Conservation (phyloP, 345 rosid species). For the Iberis pinnata region DNA sequence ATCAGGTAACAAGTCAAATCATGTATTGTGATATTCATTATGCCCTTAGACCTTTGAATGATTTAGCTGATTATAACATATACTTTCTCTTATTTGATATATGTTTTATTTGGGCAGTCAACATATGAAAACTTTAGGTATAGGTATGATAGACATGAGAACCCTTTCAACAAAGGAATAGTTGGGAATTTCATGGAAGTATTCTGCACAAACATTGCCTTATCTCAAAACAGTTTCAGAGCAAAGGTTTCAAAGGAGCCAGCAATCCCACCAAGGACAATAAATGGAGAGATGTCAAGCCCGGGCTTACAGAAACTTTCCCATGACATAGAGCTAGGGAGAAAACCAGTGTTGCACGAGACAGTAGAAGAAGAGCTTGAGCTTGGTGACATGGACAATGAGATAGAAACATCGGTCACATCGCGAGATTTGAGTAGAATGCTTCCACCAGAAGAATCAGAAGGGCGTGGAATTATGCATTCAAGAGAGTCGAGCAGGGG, state of each 20-base stretch:
- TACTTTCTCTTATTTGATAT: slow-evolving; percentile 14
- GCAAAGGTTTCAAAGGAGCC: slow-evolving; percentile 51
- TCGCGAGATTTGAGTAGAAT: slow-evolving; percentile 57
- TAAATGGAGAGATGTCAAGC: slow-evolving; percentile 30
- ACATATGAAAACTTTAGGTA: slow-evolving; percentile 87
- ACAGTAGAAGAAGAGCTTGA: slow-evolving; percentile 33
- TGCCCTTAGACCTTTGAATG: neutral
- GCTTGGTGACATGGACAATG: slow-evolving; percentile 33
- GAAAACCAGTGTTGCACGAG: slow-evolving; percentile 60
- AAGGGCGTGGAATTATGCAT: slow-evolving; percentile 49
- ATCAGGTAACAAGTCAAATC: slow-evolving; percentile 50
- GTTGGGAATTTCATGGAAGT: slow-evolving; percentile 58
- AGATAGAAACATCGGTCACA: slow-evolving; percentile 29
- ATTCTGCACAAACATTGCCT: slow-evolving; percentile 58
- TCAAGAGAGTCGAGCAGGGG: slow-evolving; percentile 37
- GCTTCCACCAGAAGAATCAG: slow-evolving; percentile 56
- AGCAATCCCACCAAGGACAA: slow-evolving; percentile 43
- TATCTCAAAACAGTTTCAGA: slow-evolving; percentile 75
- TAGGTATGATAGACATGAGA: slow-evolving; percentile 52
- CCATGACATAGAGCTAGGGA: slow-evolving; percentile 59
- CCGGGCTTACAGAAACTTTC: slow-evolving; percentile 44
- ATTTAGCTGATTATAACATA: slow-evolving; percentile 12
- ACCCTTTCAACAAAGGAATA: slow-evolving; percentile 75
- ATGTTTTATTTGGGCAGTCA: slow-evolving; percentile 50
- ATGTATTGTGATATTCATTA: slow-evolving; percentile 1